Percentiles rank a stretch among this genome's conserved stretches.
These are phyloP conservation scores for Rhizomucor miehei DNA, from an alignment of 371 early-diverging fungal species.

Conservation along the genomic window DNA sequence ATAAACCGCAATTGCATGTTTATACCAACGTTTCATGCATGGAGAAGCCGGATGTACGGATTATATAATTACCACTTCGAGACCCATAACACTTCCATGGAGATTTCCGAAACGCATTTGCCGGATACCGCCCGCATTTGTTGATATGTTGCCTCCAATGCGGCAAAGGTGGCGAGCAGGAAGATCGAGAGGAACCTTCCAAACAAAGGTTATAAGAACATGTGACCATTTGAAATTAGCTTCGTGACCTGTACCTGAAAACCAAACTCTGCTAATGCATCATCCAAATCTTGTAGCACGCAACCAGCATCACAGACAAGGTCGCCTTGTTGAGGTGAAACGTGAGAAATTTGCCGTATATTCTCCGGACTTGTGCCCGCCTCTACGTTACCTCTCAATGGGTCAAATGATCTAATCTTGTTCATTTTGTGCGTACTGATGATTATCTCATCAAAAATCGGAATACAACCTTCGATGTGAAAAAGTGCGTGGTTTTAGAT, in stretches of 20 bases:
- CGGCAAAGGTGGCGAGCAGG: slow-evolving; percentile 86
- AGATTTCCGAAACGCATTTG: slow-evolving; percentile 89
- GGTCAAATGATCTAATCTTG: slow-evolving; percentile 75
- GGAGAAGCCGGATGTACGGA: background rate
- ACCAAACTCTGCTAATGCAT: slow-evolving; percentile 71
- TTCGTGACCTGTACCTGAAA: slow-evolving; percentile 31
- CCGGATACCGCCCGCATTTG: slow-evolving; percentile 95
- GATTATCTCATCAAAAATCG: slow-evolving; percentile 93
- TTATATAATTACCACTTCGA: slow-evolving; percentile 61
- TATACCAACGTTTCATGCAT: too few relatives aligned
- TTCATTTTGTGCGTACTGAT: slow-evolving; percentile 75
- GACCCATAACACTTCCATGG: slow-evolving; percentile 87
- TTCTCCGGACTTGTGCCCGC: background rate
- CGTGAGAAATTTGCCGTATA: slow-evolving; percentile 2
- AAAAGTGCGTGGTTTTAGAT: background rate
- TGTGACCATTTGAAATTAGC: background rate
- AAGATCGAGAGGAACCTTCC: slow-evolving; percentile 86
- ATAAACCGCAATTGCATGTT: background rate
- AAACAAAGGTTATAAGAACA: background rate
- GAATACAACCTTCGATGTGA: slow-evolving; percentile 28
- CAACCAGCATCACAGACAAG: slow-evolving; percentile 88
- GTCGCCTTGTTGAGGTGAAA: slow-evolving; percentile 41
- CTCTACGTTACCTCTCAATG: slow-evolving; percentile 57
- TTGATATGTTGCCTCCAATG: slow-evolving; percentile 95
- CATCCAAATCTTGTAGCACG: slow-evolving; percentile 82